phyloP scores from a whole-genome alignment of 1,139 yeast genomes.

The Sugiyamaella castrensis region DNA sequence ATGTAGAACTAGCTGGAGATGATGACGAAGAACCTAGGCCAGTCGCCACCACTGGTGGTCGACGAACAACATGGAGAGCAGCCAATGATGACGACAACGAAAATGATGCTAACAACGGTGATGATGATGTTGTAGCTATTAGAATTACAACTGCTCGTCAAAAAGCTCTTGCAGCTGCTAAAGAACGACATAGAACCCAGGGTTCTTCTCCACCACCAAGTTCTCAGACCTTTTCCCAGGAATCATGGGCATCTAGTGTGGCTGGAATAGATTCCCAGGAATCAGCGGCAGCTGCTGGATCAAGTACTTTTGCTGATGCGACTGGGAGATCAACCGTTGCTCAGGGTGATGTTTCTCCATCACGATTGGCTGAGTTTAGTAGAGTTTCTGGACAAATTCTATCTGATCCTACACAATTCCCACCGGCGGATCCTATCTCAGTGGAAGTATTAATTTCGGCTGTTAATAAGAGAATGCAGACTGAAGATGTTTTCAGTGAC shows the following conservation, averaged over 20 bases:
- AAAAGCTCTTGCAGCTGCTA: conserved; percentile 20
- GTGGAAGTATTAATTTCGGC: conserved; percentile 31
- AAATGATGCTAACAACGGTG: conserved; percentile 21
- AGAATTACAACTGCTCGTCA: conserved; percentile 28
- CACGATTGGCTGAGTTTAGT: conserved; percentile 34
- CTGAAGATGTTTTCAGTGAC: conserved; percentile 37
- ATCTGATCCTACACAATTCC: conserved; percentile 31
- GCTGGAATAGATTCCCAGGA: conserved; percentile 11
- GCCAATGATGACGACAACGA: conserved; percentile 20
- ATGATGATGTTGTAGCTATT: conserved; percentile 15
- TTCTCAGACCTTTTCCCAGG: conserved; percentile 25
- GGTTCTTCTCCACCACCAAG: conserved; percentile 16
- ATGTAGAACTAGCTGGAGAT: conserved; percentile 37
- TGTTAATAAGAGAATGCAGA: conserved; percentile 36
- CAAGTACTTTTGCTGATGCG: conserved; percentile 19
- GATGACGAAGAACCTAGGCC: conserved; percentile 32
- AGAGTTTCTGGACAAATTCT: conserved; percentile 36
- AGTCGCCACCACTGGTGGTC: background rate
- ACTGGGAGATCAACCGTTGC: conserved; percentile 19
- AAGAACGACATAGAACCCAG: conserved; percentile 9
- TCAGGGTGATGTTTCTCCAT: conserved; percentile 33
- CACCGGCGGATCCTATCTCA: conserved; percentile 30
- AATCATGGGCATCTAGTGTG: conserved; percentile 27
- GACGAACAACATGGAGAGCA: background rate
- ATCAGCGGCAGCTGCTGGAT: conserved; percentile 2